Evolutionary conservation across 345 rosid species (phyloP).

Genomic region (Adansonia digitata): DNA sequence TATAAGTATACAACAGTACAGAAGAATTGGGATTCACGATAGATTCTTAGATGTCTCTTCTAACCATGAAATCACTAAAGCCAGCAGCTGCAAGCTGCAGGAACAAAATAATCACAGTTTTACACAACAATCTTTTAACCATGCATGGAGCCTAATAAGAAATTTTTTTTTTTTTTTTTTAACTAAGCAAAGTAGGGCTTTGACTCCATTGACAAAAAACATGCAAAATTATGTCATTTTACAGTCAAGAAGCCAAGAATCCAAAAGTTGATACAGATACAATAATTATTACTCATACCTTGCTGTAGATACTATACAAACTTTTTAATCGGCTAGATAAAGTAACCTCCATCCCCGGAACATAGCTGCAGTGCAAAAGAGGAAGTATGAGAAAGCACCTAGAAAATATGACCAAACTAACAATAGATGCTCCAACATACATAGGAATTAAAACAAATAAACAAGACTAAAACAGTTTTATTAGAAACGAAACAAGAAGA

Average conservation of each 20-base stretch:
- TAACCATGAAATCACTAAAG: background rate
- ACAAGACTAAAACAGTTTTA: background rate
- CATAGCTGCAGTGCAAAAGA: conserved; percentile 40
- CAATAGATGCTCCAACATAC: background rate
- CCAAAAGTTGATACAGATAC: background rate
- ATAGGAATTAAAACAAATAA: background rate
- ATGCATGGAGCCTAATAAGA: background rate
- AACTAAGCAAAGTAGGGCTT: background rate
- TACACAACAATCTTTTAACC: background rate
- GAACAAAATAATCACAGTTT: background rate
- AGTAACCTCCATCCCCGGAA: conserved; percentile 80
- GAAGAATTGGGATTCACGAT: background rate
- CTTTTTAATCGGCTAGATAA: conserved; percentile 65
- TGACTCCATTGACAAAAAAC: background rate
- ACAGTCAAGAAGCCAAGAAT: background rate
- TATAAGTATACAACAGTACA: background rate
- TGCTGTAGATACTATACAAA: conserved; percentile 59
- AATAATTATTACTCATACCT: conserved; percentile 36
- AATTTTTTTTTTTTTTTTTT: too few species aligned
- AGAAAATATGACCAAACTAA: conserved; percentile 1
- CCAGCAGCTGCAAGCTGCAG: background rate
- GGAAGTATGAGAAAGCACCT: conserved; percentile 11
- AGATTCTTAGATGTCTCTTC: background rate
- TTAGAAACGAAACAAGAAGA: conserved; percentile 8
- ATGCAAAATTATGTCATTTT: background rate